Evolutionary conservation across 371 early-diverging fungal genomes (phyloP), one percentile per base, ranked within the genome.

Genomic region (Mucor plumbeus): DNA sequence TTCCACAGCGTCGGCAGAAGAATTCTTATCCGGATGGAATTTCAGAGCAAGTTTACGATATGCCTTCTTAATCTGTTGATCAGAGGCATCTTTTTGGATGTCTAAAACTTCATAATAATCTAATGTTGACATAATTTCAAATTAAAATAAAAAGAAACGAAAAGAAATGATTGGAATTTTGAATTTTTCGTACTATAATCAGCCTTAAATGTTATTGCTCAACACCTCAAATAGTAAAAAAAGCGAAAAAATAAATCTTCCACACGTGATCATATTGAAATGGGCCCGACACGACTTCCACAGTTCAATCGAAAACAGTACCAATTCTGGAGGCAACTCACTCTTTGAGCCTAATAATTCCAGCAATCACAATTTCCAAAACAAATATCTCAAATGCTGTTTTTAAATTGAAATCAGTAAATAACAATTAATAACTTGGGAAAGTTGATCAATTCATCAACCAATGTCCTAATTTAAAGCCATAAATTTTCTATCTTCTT

Each of bases 401-500:
- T 26, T 26, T 26, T 26, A 26, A 26, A 26, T 26, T 26, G 26
- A 3, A 26, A 26, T n/a, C n/a, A n/a, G n/a, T n/a, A n/a, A n/a
- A n/a, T n/a, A n/a, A n/a, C 90, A 69, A 92, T 87, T n/a, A 92
- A 75, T 19, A 91, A 67, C 65, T 91, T 88, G 17, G 91, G 92
- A 53, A 89, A 91, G 36, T 84, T 78, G 33, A 92, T 88, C 73
- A 92, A 44, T 35, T 81, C 76, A 31, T 68, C 67, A n/a, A 88
- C 77, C 50, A 91, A 75, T 3, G 84, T 73, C 59, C 88, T 86
- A 36, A 57, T 14, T 33, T 15, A 35, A 5, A 31, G 3, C 4
- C 15, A 13, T 55, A 5, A 34, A 33, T 2, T 5, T 14, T 15
- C 9, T 15, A 5, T 35, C 13, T 6, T 0, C 33, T 55, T 14